A percentile compares a stretch with the other conserved stretches of the same genome.
These are phyloP conservation scores for Whalleya microplaca DNA, from an alignment of 2,329 filamentous ascomycete species.

Conservation along the genomic window DNA sequence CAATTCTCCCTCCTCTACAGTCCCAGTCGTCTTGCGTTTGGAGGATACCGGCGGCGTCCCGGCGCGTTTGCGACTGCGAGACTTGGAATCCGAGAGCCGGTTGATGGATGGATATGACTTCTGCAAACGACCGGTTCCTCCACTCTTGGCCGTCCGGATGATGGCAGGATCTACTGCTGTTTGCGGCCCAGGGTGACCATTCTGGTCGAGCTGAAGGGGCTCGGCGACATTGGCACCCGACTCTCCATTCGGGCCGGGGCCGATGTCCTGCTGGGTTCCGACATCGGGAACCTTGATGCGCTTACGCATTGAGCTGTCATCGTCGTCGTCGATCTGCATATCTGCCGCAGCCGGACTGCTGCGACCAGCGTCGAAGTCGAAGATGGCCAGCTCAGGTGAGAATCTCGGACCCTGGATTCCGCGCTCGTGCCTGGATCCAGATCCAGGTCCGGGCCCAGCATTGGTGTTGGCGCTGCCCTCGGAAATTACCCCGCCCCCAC, in stretches of 20 bases:
- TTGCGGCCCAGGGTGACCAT: constrained; percentile 23
- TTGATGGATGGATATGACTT: constrained; percentile 45
- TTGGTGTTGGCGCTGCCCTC: constrained; percentile 23
- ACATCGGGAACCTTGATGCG: constrained; percentile 42
- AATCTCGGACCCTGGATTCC: constrained; percentile 12
- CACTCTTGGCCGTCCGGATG: constrained; percentile 16
- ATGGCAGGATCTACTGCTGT: constrained; percentile 29
- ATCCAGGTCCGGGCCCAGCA: constrained; percentile 1
- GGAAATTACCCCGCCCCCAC: constrained; percentile 49
- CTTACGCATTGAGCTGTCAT: constrained; percentile 40
- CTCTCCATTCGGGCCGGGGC: constrained; percentile 15
- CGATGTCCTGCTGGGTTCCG: constrained; percentile 5
- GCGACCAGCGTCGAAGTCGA: constrained; percentile 34
- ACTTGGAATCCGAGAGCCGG: constrained; percentile 44
- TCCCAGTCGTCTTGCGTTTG: constrained; percentile 26
- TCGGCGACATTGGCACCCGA: constrained; percentile 11
- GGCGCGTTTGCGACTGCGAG: constrained; percentile 35
- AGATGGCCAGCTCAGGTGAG: constrained; percentile 29
- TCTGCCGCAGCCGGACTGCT: constrained; percentile 15
- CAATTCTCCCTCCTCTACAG: constrained; percentile 38
- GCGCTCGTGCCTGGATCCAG: constrained; percentile 14
- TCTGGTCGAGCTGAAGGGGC: constrained; percentile 20
- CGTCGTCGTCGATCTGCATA: constrained; percentile 38
- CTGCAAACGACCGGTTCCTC: constrained; percentile 31
- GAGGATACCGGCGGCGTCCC: constrained; percentile 34